phyloP scores from a whole-genome alignment of 179 eudicot genomes.

The Dionaea muscipula region DNA sequence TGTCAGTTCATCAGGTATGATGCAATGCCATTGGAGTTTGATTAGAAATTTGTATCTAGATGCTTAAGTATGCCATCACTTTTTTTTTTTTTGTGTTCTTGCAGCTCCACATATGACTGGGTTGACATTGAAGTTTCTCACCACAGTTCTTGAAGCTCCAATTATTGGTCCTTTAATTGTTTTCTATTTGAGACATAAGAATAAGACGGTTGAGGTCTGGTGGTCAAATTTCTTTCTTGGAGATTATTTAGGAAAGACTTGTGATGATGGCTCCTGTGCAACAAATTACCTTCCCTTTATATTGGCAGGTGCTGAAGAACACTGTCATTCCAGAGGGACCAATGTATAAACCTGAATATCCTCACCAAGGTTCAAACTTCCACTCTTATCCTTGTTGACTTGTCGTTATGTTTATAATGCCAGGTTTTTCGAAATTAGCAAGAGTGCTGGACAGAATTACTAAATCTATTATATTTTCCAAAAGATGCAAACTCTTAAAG shows the following conservation, averaged over 20 bases:
- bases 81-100: slow-evolving; percentile 9
- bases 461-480: no score
- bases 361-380: slow-evolving; percentile 68
- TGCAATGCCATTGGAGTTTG: not conserved
- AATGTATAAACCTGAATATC: slow-evolving; percentile 84
- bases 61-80: not conserved
- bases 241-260: not conserved
- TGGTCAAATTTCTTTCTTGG: slow-evolving; percentile 5
- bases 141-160: slow-evolving; percentile 50
- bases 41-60: slow-evolving; percentile 1
- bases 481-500: no score
- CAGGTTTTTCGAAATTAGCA: no score
- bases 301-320: slow-evolving; percentile 53
- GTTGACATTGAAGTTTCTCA: slow-evolving; percentile 35
- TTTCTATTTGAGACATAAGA: slow-evolving; percentile 56
- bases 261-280: not conserved
- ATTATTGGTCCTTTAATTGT: slow-evolving; percentile 48
- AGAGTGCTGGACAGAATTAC: no score
- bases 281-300: slow-evolving; percentile 7
- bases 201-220: slow-evolving; percentile 56
- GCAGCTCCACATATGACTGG: slow-evolving; percentile 93
- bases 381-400: no score
- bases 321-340: slow-evolving; percentile 91
- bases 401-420: no score
- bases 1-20: not conserved